These are phyloP conservation scores for Corrigiola litoralis DNA, from an alignment of 179 eudicot species.

Conservation along the genomic window DNA sequence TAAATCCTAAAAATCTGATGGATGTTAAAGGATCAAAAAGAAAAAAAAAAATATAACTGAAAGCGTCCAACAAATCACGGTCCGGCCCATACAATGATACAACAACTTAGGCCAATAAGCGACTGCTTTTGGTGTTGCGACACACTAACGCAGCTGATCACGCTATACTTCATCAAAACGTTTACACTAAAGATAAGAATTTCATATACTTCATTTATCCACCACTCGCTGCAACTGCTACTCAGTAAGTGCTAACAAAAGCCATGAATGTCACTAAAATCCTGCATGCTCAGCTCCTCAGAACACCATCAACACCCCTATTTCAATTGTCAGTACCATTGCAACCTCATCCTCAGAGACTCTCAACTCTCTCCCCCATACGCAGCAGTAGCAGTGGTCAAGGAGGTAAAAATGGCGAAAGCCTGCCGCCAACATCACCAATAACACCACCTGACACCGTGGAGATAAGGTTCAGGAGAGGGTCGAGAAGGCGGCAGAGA, in stretches of 20 bases:
- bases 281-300: conserved; percentile 16
- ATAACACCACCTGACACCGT: conserved; percentile 29
- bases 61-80: too few relatives aligned
- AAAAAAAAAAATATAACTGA: too few relatives aligned
- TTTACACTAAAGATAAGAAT: conserved; percentile 17
- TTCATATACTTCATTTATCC: too few relatives aligned
- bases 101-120: too few relatives aligned
- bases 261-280: conserved; percentile 17
- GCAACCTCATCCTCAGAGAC: conserved; percentile 7
- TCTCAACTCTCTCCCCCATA: conserved; percentile 8
- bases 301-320: conserved; percentile 6
- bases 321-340: neutral
- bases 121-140: too few relatives aligned
- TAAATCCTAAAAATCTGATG: too few relatives aligned
- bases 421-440: conserved; percentile 18
- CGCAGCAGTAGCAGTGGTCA: conserved; percentile 26
- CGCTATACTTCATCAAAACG: too few relatives aligned
- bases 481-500: conserved; percentile 34
- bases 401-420: conserved; percentile 19
- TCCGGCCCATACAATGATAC: too few relatives aligned
- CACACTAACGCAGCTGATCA: too few relatives aligned
- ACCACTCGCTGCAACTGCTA: conserved; percentile 1
- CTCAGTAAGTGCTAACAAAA: neutral
- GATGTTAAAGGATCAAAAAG: too few relatives aligned
- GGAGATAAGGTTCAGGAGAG: conserved; percentile 51